These are phyloP conservation scores for Backusella parvicylindrica DNA, from an alignment of 192 early-diverging fungal genomes.

Conservation along the genomic window DNA sequence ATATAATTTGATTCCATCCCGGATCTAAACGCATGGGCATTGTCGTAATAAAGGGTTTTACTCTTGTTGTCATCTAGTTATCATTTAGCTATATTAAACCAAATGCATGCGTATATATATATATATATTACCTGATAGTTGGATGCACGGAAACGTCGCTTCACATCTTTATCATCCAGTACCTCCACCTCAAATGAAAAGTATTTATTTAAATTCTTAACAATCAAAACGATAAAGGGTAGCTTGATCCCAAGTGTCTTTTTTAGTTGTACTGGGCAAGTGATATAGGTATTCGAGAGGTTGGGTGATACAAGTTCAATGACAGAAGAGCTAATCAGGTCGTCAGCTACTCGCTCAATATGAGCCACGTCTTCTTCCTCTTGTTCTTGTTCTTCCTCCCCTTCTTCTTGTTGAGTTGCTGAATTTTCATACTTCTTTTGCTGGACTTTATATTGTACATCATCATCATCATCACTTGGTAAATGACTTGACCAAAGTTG, in stretches of 20 bases:
- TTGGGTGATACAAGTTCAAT: conserved; percentile 78
- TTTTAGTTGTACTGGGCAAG: conserved; percentile 70
- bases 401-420: background rate
- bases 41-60: conserved; percentile 83
- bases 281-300: conserved; percentile 85
- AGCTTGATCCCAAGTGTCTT: conserved; percentile 88
- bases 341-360: conserved; percentile 77
- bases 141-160: conserved; percentile 78
- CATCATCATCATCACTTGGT: conserved; percentile 18
- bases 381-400: background rate
- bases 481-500: conserved; percentile 74
- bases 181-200: conserved; percentile 92
- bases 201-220: conserved; percentile 88
- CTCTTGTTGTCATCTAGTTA: conserved; percentile 69
- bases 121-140: conserved; percentile 78
- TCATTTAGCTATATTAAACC: background rate
- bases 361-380: conserved; percentile 47
- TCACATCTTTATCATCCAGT: conserved; percentile 78
- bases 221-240: conserved; percentile 81
- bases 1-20: conserved; percentile 95
- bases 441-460: background rate
- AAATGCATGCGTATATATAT: no score
- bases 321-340: conserved; percentile 77
- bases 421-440: background rate
- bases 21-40: conserved; percentile 92